Conservation (phyloP, 805 yeast species). For the Teunomyces gatunensis region DNA sequence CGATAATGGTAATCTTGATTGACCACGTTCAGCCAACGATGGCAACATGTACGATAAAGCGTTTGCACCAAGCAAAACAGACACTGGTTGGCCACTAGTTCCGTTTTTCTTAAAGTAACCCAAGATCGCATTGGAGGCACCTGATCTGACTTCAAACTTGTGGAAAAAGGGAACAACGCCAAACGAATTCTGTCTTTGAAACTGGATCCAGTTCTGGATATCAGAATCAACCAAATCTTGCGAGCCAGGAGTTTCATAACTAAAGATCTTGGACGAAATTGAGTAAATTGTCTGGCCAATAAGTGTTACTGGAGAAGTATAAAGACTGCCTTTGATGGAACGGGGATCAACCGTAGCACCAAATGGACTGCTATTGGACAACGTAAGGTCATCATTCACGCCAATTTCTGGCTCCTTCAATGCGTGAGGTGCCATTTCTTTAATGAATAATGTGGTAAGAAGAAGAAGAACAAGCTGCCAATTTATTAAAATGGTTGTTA, state of each 20-base stretch:
- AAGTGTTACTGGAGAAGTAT: conserved; percentile 55
- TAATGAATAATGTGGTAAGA: neutral
- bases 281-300: conserved; percentile 55
- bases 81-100: conserved; percentile 36
- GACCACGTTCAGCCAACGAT: conserved; percentile 35
- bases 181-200: conserved; percentile 47
- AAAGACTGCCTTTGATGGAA: conserved; percentile 44
- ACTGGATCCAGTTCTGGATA: conserved; percentile 57
- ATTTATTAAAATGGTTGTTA: conserved; percentile 1
- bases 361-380: conserved; percentile 44
- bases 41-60: conserved; percentile 70
- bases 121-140: conserved; percentile 75
- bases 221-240: conserved; percentile 59
- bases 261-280: conserved; percentile 54
- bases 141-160: conserved; percentile 70
- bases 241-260: conserved; percentile 67
- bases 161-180: conserved; percentile 62
- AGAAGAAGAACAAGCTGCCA: neutral
- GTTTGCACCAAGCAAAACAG: conserved; percentile 61
- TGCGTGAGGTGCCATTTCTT: conserved; percentile 8
- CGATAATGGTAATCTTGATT: conserved; percentile 51
- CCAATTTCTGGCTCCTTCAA: neutral
- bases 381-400: neutral
- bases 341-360: conserved; percentile 60
- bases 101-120: conserved; percentile 56